Percentiles rank a stretch among this genome's conserved stretches.
Evolutionary conservation across 2,329 filamentous ascomycete species (phyloP).

Genomic region (Verticillium alfalfae): DNA sequence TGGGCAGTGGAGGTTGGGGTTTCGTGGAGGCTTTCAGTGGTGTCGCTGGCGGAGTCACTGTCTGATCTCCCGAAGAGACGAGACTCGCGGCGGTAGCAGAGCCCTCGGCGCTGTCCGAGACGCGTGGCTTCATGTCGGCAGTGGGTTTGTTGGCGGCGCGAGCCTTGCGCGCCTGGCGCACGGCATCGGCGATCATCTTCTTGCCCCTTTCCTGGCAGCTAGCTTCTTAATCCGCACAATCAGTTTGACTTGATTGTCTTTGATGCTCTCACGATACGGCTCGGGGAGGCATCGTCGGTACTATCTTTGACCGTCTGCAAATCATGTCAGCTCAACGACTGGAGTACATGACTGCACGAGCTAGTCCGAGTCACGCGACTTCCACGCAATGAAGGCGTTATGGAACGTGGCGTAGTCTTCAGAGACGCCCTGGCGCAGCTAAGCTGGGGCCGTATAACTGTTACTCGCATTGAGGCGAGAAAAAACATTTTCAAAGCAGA

Average conservation of each 20-base stretch:
- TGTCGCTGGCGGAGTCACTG: slow-evolving; percentile 48
- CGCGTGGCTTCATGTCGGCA: slow-evolving; percentile 66
- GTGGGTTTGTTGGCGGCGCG: slow-evolving; percentile 59
- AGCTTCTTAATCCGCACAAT: slow-evolving; percentile 76
- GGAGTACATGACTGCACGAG: slow-evolving; percentile 83
- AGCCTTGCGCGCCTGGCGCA: slow-evolving; percentile 63
- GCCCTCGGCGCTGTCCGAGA: slow-evolving; percentile 41
- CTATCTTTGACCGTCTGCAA: slow-evolving; percentile 76
- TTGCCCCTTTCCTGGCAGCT: slow-evolving; percentile 65
- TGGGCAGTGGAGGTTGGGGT: slow-evolving; percentile 26
- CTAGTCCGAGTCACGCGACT: slow-evolving; percentile 71
- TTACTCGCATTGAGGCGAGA: slow-evolving; percentile 61
- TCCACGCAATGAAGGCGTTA: slow-evolving; percentile 79
- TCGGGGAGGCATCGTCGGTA: slow-evolving; percentile 65
- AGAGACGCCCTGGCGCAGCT: slow-evolving; percentile 56
- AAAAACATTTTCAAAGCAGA: slow-evolving; percentile 71
- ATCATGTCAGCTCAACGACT: slow-evolving; percentile 78
- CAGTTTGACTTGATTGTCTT: slow-evolving; percentile 74
- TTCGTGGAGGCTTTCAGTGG: slow-evolving; percentile 25
- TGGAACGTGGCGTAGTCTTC: slow-evolving; percentile 69
- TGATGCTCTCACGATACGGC: slow-evolving; percentile 75
- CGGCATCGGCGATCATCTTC: slow-evolving; percentile 67
- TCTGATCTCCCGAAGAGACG: slow-evolving; percentile 38
- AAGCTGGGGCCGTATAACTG: slow-evolving; percentile 59
- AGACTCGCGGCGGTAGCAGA: slow-evolving; percentile 26